A percentile compares a stretch with the other conserved stretches of the same genome.
Conservation (phyloP, 176 grass and related monocot genomes). For the Sorghum bicolor region Sorghum_bicolor_NCBIv3 NC_012872.2:68045501-68046000, state of each 20-base stretch:
- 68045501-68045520: not conserved
- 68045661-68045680: not conserved
- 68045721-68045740: slow-evolving; percentile 11
- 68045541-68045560: too few species aligned
- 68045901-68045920: too few species aligned
- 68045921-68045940: too few species aligned
- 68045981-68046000: too few species aligned
- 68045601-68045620: slow-evolving; percentile 2
- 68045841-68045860: slow-evolving; percentile 26
- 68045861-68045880: slow-evolving; percentile 18
- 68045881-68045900: slow-evolving; percentile 23
- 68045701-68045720: not conserved
- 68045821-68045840: slow-evolving; percentile 15
- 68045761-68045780: not conserved
- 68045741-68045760: not conserved
- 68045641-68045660: not conserved
- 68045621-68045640: not conserved
- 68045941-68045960: too few species aligned
- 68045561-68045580: too few species aligned
- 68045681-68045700: slow-evolving; percentile 41
- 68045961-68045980: too few species aligned
- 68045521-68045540: not conserved
- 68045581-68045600: not conserved
- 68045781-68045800: not conserved
- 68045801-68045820: slow-evolving; percentile 31